Evolutionary conservation across 164 flowering plant species (phyloP), one percentile per base, ranked within the genome.

Genomic region (Euptelea pleiosperma): DNA sequence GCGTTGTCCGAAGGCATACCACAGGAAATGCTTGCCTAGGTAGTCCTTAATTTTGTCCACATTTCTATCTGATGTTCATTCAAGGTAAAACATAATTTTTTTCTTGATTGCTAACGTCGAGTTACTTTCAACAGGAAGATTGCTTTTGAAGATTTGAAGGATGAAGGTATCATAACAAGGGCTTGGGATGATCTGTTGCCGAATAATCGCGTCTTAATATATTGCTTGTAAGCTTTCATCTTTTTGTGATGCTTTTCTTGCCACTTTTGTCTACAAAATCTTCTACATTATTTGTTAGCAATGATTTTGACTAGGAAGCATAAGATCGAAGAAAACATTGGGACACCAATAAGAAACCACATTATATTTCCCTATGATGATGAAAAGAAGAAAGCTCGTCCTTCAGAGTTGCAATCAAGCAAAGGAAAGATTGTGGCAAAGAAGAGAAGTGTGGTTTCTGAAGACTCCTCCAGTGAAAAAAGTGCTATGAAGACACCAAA

Each of bases 1-100:
- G 51, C 93, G 96, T 10, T 92, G 96, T 61, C 98, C 98, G 8
- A 84, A 58, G 64, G 71, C 91, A 56, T 92, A 87, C 72, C 98
- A 92, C 56, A 65, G 80, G 57, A 85, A 87, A 75, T 92, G 98
- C 73, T 72, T 92, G 64, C 96, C 98, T 16, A 75, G 83, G 98
- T 92, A 65, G 42, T 52, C 42, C 8, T n/a, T n/a, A n/a, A n/a
- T n/a, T n/a, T n/a, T n/a, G n/a, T n/a, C n/a, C n/a, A n/a, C n/a
- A n/a, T n/a, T n/a, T n/a, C n/a, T n/a, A n/a, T n/a, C n/a, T n/a
- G n/a, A n/a, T n/a, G n/a, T n/a, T n/a, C n/a, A n/a, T n/a, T n/a
- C n/a, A n/a, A n/a, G n/a, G n/a, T n/a, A n/a, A n/a, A n/a, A n/a
- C n/a, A n/a, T n/a, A n/a, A n/a, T n/a, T n/a, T n/a, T n/a, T 44